Base-by-base conservation (phyloP, 257 asterid species). In the Pogostemon cablin region DNA sequence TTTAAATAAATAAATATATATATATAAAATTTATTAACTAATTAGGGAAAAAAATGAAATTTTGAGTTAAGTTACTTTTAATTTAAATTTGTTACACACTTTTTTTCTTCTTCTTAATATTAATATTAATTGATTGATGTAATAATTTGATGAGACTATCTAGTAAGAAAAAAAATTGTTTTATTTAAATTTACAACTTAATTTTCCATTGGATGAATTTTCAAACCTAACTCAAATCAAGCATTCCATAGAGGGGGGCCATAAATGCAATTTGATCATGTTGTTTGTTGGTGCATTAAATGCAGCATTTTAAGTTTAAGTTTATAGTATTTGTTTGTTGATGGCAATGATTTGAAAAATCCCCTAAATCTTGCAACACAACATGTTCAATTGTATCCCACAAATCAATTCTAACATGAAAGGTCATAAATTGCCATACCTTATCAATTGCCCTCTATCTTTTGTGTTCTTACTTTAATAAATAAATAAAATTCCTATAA, bases 321-420 rank as follows among this genome's bases (percentile, higher is more conserved):
- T 56, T 8, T 58, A 42, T 34, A 40, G 43, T 47, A 70, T 69
- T 77, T 74, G 77, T 75, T 75, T 75, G 78, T 48, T 75, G 49
- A 78, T 69, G 71, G 7, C 56, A 74, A 62, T 80, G 62, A 80
- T 72, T 76, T 25, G 66, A 65, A 44, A 10, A 35, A 41, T 32
- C 65, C 32, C 66, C 69, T 42, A 56, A 38, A 55, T 53, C 62
- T 65, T 12, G 69, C 71, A 71, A 82, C 82, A 76, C n/a, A 39
- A 49, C 84, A 82, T 62, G 86, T 79, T 82, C 77, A 72, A 75
- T 46, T 69, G 80, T 70, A 79, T 59, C 67, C 61, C 76, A 61
- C 79, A 78, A 53, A 71, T 44, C 50, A 58, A 39, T 42, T 72
- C 62, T 38, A 46, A 7, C 67, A 61, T 9, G 11, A 43, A 32